Evolutionary conservation across 352 stramenopile genomes (phyloP).

Genomic region (Pythium volutum): DNA sequence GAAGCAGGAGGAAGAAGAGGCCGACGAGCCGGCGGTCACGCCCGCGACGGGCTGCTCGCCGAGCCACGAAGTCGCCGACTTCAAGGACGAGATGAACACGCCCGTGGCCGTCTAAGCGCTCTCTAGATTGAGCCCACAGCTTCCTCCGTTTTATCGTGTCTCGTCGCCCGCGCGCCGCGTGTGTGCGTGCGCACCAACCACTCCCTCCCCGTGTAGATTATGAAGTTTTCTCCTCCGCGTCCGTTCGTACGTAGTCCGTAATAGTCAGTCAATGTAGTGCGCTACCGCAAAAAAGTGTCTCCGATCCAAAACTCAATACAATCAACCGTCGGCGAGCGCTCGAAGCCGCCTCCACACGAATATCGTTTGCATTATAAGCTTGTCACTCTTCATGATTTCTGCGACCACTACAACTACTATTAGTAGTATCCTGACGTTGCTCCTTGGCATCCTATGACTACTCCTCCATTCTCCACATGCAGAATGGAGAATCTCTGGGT

Average conservation of each 20-base stretch:
- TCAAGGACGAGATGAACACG: conserved; percentile 34
- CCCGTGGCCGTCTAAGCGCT: conserved; percentile 24
- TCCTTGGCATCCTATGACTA: neutral
- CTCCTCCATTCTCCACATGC: too few species aligned
- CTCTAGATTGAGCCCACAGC: neutral
- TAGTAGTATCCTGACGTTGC: too few species aligned
- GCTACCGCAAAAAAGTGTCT: neutral
- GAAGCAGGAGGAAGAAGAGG: neutral
- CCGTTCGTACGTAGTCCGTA: conserved; percentile 1
- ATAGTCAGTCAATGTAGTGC: neutral
- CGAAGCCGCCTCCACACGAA: conserved; percentile 19
- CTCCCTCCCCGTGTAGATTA: conserved; percentile 5
- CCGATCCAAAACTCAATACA: neutral
- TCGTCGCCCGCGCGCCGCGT: neutral
- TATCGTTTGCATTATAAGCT: neutral
- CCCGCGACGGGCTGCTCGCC: conserved; percentile 14
- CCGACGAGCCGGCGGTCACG: conserved; percentile 8
- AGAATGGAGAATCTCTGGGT: neutral
- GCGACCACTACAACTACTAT: too few species aligned
- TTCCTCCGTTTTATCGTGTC: neutral
- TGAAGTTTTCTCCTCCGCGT: conserved; percentile 10
- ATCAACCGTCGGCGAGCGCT: conserved; percentile 18
- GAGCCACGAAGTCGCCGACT: conserved; percentile 26
- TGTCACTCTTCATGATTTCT: neutral
- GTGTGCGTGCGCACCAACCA: too few species aligned